Evolutionary conservation across 441 rosid genomes (phyloP).

Genomic region (Corymbia citriodora): DNA sequence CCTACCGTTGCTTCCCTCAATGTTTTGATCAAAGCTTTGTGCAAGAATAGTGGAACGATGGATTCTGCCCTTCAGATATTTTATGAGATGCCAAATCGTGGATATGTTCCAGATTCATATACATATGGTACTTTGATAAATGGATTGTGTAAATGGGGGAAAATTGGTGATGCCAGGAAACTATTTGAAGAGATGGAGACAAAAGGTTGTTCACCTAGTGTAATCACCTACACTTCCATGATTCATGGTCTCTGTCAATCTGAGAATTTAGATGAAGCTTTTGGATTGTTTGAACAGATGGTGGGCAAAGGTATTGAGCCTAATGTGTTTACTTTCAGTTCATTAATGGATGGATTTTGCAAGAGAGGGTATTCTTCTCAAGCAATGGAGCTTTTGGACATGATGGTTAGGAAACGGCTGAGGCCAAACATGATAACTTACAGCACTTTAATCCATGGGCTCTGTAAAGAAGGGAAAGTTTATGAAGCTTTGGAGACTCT

Average conservation of each 20-base stretch:
- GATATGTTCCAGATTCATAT: constrained; percentile 73
- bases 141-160: constrained; percentile 72
- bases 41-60: constrained; percentile 55
- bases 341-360: constrained; percentile 85
- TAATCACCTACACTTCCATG: constrained; percentile 76
- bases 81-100: constrained; percentile 67
- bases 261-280: constrained; percentile 47
- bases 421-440: constrained; percentile 71
- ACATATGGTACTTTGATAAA: constrained; percentile 88
- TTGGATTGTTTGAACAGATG: constrained; percentile 67
- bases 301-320: constrained; percentile 60
- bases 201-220: constrained; percentile 67
- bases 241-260: constrained; percentile 71
- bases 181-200: constrained; percentile 72
- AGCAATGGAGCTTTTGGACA: constrained; percentile 57
- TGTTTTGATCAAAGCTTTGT: constrained; percentile 83
- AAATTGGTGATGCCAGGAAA: constrained; percentile 56
- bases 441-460: constrained; percentile 62
- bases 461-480: constrained; percentile 63
- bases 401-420: constrained; percentile 46
- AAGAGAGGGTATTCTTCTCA: constrained; percentile 47
- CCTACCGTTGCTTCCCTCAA: constrained; percentile 67
- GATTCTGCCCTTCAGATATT: constrained; percentile 75
- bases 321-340: constrained; percentile 78
- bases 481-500: constrained; percentile 62